Percentiles rank a stretch among this genome's conserved stretches.
These are phyloP conservation scores for Didymosphaeria variabile DNA, from an alignment of 2,329 filamentous ascomycete species.

Conservation along the genomic window DNA sequence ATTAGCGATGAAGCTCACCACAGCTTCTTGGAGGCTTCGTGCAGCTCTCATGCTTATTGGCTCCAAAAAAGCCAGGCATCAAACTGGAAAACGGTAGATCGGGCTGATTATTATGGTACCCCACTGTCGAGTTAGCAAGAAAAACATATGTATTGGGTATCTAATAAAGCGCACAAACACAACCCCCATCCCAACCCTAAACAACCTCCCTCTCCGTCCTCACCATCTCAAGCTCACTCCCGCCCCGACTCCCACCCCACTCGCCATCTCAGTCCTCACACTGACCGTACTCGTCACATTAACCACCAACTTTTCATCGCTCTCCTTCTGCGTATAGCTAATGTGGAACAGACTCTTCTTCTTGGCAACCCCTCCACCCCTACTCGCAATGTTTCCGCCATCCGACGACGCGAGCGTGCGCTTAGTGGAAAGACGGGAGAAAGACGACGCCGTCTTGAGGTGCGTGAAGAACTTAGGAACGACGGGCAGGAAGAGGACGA, in stretches of 20 bases:
- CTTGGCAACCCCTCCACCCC: background rate
- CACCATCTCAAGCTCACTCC: background rate
- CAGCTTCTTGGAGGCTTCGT: no score
- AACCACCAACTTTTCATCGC: conserved; percentile 10
- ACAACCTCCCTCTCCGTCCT: background rate
- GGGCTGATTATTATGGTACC: background rate
- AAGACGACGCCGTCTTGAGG: conserved; percentile 12
- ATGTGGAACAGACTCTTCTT: conserved; percentile 23
- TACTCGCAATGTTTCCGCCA: background rate
- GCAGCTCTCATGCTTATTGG: background rate
- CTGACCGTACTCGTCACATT: conserved; percentile 7
- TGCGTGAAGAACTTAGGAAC: conserved; percentile 25
- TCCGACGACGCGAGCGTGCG: conserved; percentile 7
- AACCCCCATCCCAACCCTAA: background rate
- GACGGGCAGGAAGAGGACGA: conserved; percentile 29
- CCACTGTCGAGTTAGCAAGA: background rate
- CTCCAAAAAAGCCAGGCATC: background rate
- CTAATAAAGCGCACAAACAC: background rate
- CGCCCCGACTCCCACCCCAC: background rate
- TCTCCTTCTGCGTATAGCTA: conserved; percentile 20
- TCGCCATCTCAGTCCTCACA: conserved; percentile 3
- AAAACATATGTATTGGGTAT: background rate
- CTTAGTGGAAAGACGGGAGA: conserved; percentile 1
- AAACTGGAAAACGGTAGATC: background rate
- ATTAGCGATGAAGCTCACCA: no score